These are phyloP conservation scores for Pythium sp. DNA, from an alignment of 352 stramenopile genomes.

Conservation along the genomic window DNA sequence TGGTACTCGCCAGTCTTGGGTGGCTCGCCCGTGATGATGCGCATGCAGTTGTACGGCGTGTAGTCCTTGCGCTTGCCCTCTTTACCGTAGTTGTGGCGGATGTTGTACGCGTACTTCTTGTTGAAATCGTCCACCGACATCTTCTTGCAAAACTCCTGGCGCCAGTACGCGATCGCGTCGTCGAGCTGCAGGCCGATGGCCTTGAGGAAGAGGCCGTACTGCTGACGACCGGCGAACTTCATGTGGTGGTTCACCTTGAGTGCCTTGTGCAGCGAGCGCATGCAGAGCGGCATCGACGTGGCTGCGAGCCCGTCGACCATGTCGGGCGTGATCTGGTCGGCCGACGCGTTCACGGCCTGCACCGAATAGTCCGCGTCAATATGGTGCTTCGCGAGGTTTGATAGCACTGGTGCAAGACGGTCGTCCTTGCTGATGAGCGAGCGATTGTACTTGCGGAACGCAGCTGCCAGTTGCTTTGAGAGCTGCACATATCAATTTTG, in stretches of 20 bases:
- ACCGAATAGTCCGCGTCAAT: constrained; percentile 89
- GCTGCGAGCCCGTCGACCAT: constrained; percentile 90
- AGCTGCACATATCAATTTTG: constrained; percentile 37
- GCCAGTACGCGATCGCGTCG: constrained; percentile 96
- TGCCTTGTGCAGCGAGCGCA: constrained; percentile 93
- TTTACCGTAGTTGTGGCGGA: constrained; percentile 99
- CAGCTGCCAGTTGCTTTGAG: constrained; percentile 88
- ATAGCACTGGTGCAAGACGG: constrained; percentile 91
- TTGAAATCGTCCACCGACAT: constrained; percentile 97
- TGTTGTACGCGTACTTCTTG: constrained; percentile 99
- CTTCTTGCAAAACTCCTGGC: constrained; percentile 91
- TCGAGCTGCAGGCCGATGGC: constrained; percentile 95
- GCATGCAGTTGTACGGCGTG: constrained; percentile 94
- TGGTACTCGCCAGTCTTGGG: constrained; percentile 95
- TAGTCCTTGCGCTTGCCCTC: constrained; percentile 98
- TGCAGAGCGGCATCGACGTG: constrained; percentile 97
- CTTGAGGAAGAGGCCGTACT: constrained; percentile 99
- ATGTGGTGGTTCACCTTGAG: constrained; percentile 96
- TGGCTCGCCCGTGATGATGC: constrained; percentile 96
- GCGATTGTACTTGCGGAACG: constrained; percentile 87
- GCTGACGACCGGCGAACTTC: constrained; percentile 95
- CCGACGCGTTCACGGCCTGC: constrained; percentile 29
- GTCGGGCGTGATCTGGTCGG: constrained; percentile 77
- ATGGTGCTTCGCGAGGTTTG: constrained; percentile 96
- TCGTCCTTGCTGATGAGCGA: constrained; percentile 91